A percentile compares a stretch with the other conserved stretches of the same genome.
phyloP scores from a whole-genome alignment of 495 filamentous ascomycete species.

The Penicillium egyptiacum region DNA sequence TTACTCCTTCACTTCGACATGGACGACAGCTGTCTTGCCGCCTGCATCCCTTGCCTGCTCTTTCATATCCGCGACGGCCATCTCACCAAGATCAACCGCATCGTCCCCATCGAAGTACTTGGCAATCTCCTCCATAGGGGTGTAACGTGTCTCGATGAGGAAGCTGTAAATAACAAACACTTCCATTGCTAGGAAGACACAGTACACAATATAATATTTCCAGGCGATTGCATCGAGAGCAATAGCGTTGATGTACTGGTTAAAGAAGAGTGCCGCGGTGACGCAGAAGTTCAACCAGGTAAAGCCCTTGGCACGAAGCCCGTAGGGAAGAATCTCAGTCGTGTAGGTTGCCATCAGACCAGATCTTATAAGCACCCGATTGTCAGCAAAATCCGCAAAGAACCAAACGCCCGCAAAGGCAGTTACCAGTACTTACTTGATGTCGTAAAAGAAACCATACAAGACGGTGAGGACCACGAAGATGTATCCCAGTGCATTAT shows the following conservation, averaged over 20 bases:
- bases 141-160: conserved; percentile 64
- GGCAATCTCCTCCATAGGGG: conserved; percentile 64
- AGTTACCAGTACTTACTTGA: conserved; percentile 21
- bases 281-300: conserved; percentile 63
- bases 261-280: conserved; percentile 52
- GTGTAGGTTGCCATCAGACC: conserved; percentile 64
- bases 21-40: background rate
- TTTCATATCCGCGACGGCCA: conserved; percentile 12
- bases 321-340: conserved; percentile 66
- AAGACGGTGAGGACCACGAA: conserved; percentile 62
- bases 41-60: conserved; percentile 12
- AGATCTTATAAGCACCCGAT: conserved; percentile 40
- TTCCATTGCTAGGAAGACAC: conserved; percentile 59
- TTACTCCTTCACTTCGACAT: conserved; percentile 8
- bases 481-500: conserved; percentile 45
- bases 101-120: conserved; percentile 55
- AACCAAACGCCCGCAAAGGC: background rate
- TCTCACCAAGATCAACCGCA: conserved; percentile 6
- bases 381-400: background rate
- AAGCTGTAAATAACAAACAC: conserved; percentile 60
- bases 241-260: conserved; percentile 59
- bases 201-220: conserved; percentile 65
- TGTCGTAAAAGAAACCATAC: conserved; percentile 57
- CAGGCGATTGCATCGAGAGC: conserved; percentile 56
- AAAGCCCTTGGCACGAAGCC: conserved; percentile 68